phyloP scores from a whole-genome alignment of 768 basidiomycete species.

The Rhodocollybia butyracea region DNA sequence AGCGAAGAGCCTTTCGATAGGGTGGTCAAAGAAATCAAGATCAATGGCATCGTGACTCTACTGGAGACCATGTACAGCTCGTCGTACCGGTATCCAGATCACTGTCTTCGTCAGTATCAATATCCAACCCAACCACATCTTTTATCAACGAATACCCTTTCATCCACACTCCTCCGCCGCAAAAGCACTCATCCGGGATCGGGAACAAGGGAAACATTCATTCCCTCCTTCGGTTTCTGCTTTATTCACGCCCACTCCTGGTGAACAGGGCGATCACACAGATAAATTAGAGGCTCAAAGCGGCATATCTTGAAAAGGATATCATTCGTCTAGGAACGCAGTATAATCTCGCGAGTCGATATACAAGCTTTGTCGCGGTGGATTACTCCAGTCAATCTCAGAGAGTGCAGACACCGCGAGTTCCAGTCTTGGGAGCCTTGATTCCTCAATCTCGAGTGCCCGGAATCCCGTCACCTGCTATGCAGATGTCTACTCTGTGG shows the following conservation, averaged over 20 bases:
- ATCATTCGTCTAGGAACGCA: constrained; percentile 47
- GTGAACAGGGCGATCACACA: constrained; percentile 17
- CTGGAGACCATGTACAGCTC: too few relatives aligned
- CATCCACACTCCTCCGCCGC: constrained; percentile 56
- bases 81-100: too few relatives aligned
- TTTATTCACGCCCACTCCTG: constrained; percentile 12
- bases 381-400: too few relatives aligned
- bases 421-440: too few relatives aligned
- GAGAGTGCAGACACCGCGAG: too few relatives aligned
- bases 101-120: too few relatives aligned
- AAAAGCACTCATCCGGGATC: constrained; percentile 41
- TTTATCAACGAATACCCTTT: constrained; percentile 18
- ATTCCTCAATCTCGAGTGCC: too few relatives aligned
- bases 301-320: constrained; percentile 14
- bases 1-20: too few relatives aligned
- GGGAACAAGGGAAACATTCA: constrained; percentile 18
- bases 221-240: constrained; percentile 19
- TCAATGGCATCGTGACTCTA: constrained; percentile 33
- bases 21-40: constrained; percentile 30
- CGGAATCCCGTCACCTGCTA: too few relatives aligned
- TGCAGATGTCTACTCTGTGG: too few relatives aligned
- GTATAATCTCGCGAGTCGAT: constrained; percentile 48
- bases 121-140: too few relatives aligned
- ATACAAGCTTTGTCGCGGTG: constrained; percentile 57
- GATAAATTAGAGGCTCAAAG: constrained; percentile 23